Evolutionary conservation across 2,329 filamentous ascomycete species (phyloP).

Genomic region (Pyrenophora tritici-repentis): DNA sequence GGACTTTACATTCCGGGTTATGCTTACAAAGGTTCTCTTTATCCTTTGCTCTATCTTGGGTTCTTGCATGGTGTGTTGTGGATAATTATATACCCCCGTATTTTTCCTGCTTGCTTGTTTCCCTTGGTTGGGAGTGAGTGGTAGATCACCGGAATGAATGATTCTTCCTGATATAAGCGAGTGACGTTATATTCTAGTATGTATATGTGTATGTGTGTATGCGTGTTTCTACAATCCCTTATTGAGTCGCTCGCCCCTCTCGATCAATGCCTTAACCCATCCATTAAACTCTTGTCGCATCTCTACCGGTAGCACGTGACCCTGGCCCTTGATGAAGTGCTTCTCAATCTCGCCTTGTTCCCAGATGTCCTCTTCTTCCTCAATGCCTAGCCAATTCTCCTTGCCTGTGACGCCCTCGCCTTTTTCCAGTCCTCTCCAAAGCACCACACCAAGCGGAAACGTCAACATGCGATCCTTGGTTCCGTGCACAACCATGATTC

Average conservation of each 20-base stretch:
- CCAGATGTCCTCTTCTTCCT: slow-evolving; percentile 43
- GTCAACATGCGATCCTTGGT: slow-evolving; percentile 78
- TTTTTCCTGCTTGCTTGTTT: neutral
- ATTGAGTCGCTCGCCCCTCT: slow-evolving; percentile 57
- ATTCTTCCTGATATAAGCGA: neutral
- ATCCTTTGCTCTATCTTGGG: neutral
- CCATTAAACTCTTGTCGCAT: slow-evolving; percentile 70
- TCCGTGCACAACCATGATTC: slow-evolving; percentile 80
- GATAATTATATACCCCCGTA: slow-evolving; percentile 8
- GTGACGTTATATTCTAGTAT: neutral
- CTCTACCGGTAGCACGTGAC: slow-evolving; percentile 78
- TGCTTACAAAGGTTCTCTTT: neutral
- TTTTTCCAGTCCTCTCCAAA: slow-evolving; percentile 71
- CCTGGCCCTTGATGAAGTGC: slow-evolving; percentile 70
- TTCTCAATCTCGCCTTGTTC: slow-evolving; percentile 55
- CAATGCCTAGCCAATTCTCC: slow-evolving; percentile 42
- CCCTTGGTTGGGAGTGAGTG: no score
- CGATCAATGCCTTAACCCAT: slow-evolving; percentile 63
- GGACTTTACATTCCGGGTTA: neutral
- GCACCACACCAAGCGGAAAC: slow-evolving; percentile 68
- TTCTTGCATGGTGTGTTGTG: slow-evolving; percentile 8
- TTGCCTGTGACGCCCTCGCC: slow-evolving; percentile 41
- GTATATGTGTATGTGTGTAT: neutral
- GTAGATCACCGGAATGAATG: no score
- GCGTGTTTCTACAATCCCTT: slow-evolving; percentile 6